Evolutionary conservation across 306 rosid species (phyloP).

Genomic region (Cucumis melo): DNA sequence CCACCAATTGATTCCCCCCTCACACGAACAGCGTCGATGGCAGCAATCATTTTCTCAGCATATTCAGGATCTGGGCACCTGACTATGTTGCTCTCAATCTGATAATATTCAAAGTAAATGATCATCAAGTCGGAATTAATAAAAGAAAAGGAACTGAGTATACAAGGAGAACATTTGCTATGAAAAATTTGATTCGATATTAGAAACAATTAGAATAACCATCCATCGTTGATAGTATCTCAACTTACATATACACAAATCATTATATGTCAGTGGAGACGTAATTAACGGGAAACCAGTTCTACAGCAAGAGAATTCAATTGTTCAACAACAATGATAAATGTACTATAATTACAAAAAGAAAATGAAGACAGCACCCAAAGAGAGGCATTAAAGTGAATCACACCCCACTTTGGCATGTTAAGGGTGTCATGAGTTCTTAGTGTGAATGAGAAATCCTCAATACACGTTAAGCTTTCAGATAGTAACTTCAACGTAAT

Average conservation of each 20-base stretch:
- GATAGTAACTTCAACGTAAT: neutral
- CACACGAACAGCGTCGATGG: slow-evolving; percentile 73
- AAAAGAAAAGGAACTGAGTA: neutral
- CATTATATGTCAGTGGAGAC: neutral
- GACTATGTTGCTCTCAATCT: slow-evolving; percentile 89
- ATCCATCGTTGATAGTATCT: neutral
- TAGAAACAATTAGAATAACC: neutral
- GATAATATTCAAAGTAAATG: slow-evolving; percentile 9
- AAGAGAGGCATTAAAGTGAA: neutral
- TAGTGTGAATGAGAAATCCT: neutral
- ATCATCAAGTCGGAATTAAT: neutral
- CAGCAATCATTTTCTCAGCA: slow-evolving; percentile 92
- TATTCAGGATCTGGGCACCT: slow-evolving; percentile 92
- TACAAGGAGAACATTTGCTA: neutral
- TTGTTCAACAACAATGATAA: neutral
- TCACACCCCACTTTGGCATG: neutral
- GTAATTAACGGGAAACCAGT: too few relatives aligned
- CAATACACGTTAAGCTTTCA: neutral
- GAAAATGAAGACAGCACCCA: neutral
- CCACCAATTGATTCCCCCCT: slow-evolving; percentile 93
- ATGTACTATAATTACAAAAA: neutral
- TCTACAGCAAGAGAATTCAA: neutral
- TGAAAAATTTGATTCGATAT: neutral
- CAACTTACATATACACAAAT: neutral
- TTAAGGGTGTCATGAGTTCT: neutral